A percentile compares a stretch with the other conserved stretches of the same genome.
phyloP scores from a whole-genome alignment of 2,329 filamentous ascomycete genomes.

The Kalaharituber pfeilii region DNA sequence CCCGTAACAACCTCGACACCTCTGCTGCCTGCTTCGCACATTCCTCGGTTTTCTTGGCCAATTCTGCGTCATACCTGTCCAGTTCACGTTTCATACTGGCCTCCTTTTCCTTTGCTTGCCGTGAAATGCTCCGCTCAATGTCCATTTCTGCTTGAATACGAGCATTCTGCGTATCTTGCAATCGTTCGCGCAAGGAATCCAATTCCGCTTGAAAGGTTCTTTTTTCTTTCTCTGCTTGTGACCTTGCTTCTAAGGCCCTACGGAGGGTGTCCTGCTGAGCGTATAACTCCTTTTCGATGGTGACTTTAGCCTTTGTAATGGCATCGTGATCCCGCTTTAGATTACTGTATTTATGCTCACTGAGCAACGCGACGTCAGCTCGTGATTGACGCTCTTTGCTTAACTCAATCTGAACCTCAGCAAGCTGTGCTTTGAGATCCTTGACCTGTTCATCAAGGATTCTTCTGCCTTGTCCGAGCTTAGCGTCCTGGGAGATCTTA shows the following conservation, averaged over 20 bases:
- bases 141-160: conserved; percentile 64
- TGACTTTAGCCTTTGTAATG: conserved; percentile 88
- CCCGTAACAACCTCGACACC: conserved; percentile 69
- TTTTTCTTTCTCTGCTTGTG: conserved; percentile 66
- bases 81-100: conserved; percentile 61
- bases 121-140: conserved; percentile 62
- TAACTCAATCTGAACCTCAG: conserved; percentile 69
- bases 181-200: conserved; percentile 62
- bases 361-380: conserved; percentile 79
- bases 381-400: conserved; percentile 83
- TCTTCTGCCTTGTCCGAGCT: conserved; percentile 63
- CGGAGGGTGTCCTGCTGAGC: conserved; percentile 82
- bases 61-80: conserved; percentile 56
- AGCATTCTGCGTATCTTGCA: conserved; percentile 69
- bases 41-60: conserved; percentile 65
- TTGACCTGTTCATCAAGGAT: conserved; percentile 75
- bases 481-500: conserved; percentile 73
- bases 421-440: conserved; percentile 71
- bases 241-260: conserved; percentile 63
- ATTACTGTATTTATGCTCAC: conserved; percentile 69
- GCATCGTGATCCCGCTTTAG: conserved; percentile 71
- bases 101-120: conserved; percentile 64
- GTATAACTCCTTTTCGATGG: conserved; percentile 94
- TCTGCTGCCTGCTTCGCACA: conserved; percentile 58
- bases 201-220: conserved; percentile 81